Base-by-base conservation (phyloP, 129 eudicot species). In the Saussurea involucrata region DNA sequence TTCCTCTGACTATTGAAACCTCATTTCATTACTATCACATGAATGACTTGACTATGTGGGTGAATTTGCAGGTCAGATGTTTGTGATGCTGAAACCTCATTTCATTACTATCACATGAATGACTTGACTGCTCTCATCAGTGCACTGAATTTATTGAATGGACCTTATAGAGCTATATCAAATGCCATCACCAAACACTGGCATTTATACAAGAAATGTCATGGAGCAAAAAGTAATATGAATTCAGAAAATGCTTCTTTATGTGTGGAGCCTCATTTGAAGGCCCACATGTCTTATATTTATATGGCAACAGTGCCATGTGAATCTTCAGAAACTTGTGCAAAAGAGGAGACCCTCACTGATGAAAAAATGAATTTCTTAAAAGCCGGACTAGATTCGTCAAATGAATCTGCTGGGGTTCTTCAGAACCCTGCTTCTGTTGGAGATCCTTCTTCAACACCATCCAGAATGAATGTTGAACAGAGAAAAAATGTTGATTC, bases 31-130 rank as follows among this genome's bases (percentile, higher is more conserved):
- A 79, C 76, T 94, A 94, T 81, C 85, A 86, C 78, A 88, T 74
- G 80, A 81, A 85, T 75, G 94, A 89, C 68, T 74, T 94, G 66
- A 66, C 83, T 73, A 64, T 42, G n/a, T 46, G 65, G 75, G 55
- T 80, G 68, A 72, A 71, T 74, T 69, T 90, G 86, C 89, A 94
- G 98, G 86, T 85, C 86, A 27, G 94, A 91, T 78, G 71, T 76
- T 40, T 78, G 77, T 36, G 88, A 87, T 28, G 82, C 71, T 24
- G 87, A 83, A 61, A 73, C 87, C 25, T 82, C 84, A 21, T 81
- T 64, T 78, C 86, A 75, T 69, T 89, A 79, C 76, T 94, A 94
- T 81, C 85, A 86, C 78, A 88, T 74, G 80, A 81, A 85, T 75
- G 94, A 89, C 68, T 74, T 94, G 66, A 66, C 83, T 73, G 67